Evolutionary conservation across 129 eudicot genomes (phyloP).

Genomic region (Tanacetum coccineum): DNA sequence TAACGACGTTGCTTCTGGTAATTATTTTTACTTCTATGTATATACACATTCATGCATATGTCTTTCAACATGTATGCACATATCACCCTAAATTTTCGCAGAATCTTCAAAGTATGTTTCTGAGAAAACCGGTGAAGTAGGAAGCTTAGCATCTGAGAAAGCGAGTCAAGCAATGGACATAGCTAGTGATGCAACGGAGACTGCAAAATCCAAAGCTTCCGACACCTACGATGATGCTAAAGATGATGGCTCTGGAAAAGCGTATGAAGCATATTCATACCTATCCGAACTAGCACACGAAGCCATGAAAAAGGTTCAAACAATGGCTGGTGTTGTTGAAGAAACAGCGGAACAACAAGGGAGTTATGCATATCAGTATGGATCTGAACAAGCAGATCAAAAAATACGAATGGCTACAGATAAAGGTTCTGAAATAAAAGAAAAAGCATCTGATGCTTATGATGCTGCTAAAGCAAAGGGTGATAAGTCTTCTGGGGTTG

Average conservation of each 20-base stretch:
- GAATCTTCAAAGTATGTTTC: slow-evolving; percentile 47
- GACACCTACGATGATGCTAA: slow-evolving; percentile 13
- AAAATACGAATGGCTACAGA: slow-evolving; percentile 18
- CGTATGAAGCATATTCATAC: slow-evolving; percentile 28
- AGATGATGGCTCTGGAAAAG: slow-evolving; percentile 24
- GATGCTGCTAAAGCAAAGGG: neutral
- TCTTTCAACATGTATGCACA: neutral
- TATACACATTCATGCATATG: slow-evolving; percentile 2
- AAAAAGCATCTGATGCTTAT: slow-evolving; percentile 1
- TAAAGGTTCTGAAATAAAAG: slow-evolving; percentile 18
- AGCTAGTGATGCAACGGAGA: slow-evolving; percentile 29
- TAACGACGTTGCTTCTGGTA: slow-evolving; percentile 44
- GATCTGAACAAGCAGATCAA: neutral
- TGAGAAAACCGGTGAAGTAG: slow-evolving; percentile 35
- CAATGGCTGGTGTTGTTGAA: slow-evolving; percentile 24
- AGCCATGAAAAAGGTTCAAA: slow-evolving; percentile 33
- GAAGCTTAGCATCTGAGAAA: slow-evolving; percentile 32
- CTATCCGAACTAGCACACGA: slow-evolving; percentile 27
- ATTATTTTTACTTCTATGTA: neutral
- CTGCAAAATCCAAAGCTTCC: slow-evolving; percentile 16
- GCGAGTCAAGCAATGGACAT: slow-evolving; percentile 30
- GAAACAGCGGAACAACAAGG: slow-evolving; percentile 29
- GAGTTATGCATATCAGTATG: slow-evolving; percentile 10
- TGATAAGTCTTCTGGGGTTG: neutral
- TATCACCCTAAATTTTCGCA: slow-evolving; percentile 16